Percentiles rank a stretch among this genome's conserved stretches.
Evolutionary conservation across 1,284 basidiomycete genomes (phyloP).

Genomic region (Sanguinoderma infundibulare): DNA sequence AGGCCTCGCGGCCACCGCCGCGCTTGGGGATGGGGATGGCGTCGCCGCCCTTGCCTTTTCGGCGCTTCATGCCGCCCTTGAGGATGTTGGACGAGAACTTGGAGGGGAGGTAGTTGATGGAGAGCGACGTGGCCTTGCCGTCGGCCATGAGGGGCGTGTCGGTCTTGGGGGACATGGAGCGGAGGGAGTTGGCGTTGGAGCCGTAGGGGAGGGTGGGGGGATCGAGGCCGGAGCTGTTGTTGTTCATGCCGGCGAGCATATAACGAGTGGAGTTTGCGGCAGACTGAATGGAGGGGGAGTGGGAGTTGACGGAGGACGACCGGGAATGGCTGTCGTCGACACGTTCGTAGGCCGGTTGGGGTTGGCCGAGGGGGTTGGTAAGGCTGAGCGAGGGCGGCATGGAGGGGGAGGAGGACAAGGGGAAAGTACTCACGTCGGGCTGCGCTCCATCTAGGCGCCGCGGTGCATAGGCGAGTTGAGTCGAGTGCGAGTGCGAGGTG

Average conservation of each 20-base stretch:
- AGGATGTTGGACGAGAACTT: conserved; percentile 58
- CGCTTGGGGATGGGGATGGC: conserved; percentile 41
- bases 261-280: conserved; percentile 41
- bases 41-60: conserved; percentile 38
- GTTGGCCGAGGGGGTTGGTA: background rate
- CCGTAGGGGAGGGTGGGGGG: conserved; percentile 37
- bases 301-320: conserved; percentile 41
- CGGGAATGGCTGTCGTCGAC: conserved; percentile 35
- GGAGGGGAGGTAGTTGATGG: conserved; percentile 60
- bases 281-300: conserved; percentile 42
- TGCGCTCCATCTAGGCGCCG: conserved; percentile 34
- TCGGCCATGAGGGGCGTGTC: conserved; percentile 32
- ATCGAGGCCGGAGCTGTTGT: conserved; percentile 32
- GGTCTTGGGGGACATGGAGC: conserved; percentile 33
- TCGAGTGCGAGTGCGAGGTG: conserved; percentile 4
- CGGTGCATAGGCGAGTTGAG: conserved; percentile 23
- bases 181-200: conserved; percentile 29
- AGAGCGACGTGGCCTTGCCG: conserved; percentile 40
- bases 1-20: conserved; percentile 60
- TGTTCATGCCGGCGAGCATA: conserved; percentile 41
- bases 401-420: conserved; percentile 3
- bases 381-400: conserved; percentile 13
- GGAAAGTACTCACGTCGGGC: conserved; percentile 27
- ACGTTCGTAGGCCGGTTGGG: conserved; percentile 11
- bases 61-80: conserved; percentile 46